These are phyloP conservation scores for Neonectria neomacrospora DNA, from an alignment of 2,329 filamentous ascomycete genomes.

Conservation along the genomic window DNA sequence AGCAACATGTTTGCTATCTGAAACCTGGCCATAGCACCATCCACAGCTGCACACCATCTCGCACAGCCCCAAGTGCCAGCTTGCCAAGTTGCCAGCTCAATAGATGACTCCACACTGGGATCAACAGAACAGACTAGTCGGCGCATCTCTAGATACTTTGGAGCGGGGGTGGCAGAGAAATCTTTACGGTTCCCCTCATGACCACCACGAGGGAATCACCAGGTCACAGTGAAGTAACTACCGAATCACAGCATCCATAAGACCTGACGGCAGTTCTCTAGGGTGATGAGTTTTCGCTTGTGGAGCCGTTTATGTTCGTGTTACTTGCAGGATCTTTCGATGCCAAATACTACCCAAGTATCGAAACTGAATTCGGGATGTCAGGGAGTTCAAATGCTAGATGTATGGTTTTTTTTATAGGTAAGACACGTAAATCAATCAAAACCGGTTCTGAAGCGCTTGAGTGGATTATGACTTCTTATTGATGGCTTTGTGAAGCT, in stretches of 20 bases:
- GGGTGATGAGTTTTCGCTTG: not conserved
- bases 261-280: no score
- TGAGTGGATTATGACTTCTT: not conserved
- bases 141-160: not conserved
- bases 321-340: not conserved
- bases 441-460: not conserved
- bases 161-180: not conserved
- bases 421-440: no score
- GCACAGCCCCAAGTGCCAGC: not conserved
- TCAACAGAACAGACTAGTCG: not conserved
- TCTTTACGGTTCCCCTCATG: no score
- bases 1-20: not conserved
- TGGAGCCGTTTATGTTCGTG: no score
- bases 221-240: not conserved
- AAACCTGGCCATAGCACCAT: conserved; percentile 11
- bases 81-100: not conserved
- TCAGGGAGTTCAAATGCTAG: not conserved
- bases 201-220: not conserved
- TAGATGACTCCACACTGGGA: not conserved
- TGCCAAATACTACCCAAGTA: no score
- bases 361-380: no score
- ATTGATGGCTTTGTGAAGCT: not conserved
- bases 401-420: no score
- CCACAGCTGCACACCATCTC: not conserved
- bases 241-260: not conserved